Conservation (phyloP, 2,329 filamentous ascomycete genomes). For the Colletotrichum godetiae region DNA sequence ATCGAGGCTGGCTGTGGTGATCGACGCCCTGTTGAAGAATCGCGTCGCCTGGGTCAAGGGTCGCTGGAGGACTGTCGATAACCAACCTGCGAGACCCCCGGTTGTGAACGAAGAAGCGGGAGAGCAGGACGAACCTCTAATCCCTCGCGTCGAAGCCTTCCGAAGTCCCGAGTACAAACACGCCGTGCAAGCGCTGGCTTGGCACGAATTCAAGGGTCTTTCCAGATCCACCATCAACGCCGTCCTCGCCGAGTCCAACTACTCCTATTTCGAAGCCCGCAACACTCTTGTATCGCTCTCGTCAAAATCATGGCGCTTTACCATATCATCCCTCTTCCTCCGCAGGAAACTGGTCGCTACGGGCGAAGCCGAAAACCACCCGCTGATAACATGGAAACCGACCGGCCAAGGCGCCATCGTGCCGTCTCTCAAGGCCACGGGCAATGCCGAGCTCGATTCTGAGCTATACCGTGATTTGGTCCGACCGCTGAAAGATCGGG, state of each 20-base stretch:
- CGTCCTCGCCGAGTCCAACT: conserved; percentile 83
- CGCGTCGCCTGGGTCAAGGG: conserved; percentile 77
- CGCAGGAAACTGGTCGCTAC: conserved; percentile 68
- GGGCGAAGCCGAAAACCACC: conserved; percentile 68
- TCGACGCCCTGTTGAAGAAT: conserved; percentile 80
- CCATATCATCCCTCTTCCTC: conserved; percentile 77
- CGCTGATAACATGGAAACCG: conserved; percentile 71
- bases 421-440: conserved; percentile 74
- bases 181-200: conserved; percentile 75
- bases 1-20: conserved; percentile 80
- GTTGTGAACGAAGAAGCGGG: conserved; percentile 44
- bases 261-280: conserved; percentile 79
- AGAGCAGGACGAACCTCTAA: not conserved
- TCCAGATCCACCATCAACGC: conserved; percentile 80
- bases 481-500: conserved; percentile 60
- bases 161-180: conserved; percentile 74
- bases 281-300: conserved; percentile 76
- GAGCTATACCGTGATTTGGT: conserved; percentile 71
- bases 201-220: conserved; percentile 80
- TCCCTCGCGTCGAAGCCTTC: conserved; percentile 74
- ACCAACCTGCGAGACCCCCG: conserved; percentile 45
- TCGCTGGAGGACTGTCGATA: conserved; percentile 64
- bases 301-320: conserved; percentile 81
- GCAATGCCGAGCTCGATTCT: conserved; percentile 71
- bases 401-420: conserved; percentile 63